Conservation (phyloP, 2,329 filamentous ascomycete species). For the Sphaerulina vaccinii region DNA sequence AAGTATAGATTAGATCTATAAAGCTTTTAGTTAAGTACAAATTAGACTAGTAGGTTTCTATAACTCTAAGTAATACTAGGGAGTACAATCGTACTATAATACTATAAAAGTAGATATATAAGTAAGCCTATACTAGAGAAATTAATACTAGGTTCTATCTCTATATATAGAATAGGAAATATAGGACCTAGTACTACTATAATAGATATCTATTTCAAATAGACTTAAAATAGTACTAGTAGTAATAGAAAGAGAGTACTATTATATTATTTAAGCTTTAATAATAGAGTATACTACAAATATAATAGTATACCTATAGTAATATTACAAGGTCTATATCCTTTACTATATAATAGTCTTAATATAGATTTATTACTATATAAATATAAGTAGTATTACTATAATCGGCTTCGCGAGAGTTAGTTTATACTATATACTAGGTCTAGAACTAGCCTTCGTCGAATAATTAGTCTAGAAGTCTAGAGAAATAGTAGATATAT, state of each 20-base stretch:
- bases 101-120: background rate
- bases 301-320: background rate
- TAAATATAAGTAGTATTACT: background rate
- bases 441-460: background rate
- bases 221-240: background rate
- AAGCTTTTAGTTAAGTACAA: background rate
- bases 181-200: background rate
- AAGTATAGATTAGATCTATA: background rate
- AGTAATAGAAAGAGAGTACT: background rate
- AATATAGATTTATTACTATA: too few relatives aligned
- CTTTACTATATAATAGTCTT: too few relatives aligned
- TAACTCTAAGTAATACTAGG: background rate
- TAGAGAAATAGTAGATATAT: background rate
- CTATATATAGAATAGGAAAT: background rate
- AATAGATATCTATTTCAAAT: background rate
- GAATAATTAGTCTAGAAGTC: background rate
- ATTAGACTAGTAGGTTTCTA: background rate
- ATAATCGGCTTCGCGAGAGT: background rate
- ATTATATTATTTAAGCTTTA: background rate
- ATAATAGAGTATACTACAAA: background rate
- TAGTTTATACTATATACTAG: background rate
- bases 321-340: background rate
- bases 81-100: background rate
- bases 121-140: background rate
- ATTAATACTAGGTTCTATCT: background rate